Evolutionary conservation across 1,139 yeast genomes (phyloP).

Genomic region (Candida dubliniensis): DNA sequence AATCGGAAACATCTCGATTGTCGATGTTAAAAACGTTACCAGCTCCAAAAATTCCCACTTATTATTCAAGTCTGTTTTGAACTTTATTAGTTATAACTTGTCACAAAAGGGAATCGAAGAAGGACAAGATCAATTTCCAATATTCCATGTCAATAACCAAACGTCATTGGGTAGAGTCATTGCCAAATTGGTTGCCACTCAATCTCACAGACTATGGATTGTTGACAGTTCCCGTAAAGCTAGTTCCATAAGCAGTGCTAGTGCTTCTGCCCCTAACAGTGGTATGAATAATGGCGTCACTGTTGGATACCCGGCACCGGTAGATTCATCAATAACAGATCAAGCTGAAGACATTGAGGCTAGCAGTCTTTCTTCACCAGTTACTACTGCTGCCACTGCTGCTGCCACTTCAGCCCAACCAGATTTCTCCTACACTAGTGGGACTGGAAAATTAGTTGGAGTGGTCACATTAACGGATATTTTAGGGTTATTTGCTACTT

Average conservation of each 20-base stretch:
- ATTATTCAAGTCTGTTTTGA: conserved; percentile 78
- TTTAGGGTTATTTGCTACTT: conserved; percentile 73
- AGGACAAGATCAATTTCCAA: conserved; percentile 95
- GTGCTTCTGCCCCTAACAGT: conserved; percentile 7
- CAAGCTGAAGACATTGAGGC: conserved; percentile 25
- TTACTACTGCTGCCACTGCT: conserved; percentile 11
- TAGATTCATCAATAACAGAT: conserved; percentile 17
- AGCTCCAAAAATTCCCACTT: conserved; percentile 81
- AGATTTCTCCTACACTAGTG: conserved; percentile 25
- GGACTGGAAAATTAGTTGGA: conserved; percentile 80
- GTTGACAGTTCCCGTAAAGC: conserved; percentile 53
- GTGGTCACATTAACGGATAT: conserved; percentile 91
- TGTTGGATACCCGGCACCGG: conserved; percentile 9
- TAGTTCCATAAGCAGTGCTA: conserved; percentile 5
- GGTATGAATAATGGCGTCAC: conserved; percentile 5
- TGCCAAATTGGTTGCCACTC: conserved; percentile 94
- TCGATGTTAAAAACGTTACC: conserved; percentile 86
- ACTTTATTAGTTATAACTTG: conserved; percentile 82
- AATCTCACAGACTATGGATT: conserved; percentile 91
- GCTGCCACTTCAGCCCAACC: conserved; percentile 11
- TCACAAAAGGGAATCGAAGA: conserved; percentile 88
- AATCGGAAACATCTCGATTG: conserved; percentile 89
- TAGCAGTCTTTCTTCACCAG: conserved; percentile 11
- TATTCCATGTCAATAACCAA: conserved; percentile 82
- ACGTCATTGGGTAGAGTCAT: conserved; percentile 84